Conservation (phyloP, 441 rosid species). For the Codiaeum variegatum region DNA sequence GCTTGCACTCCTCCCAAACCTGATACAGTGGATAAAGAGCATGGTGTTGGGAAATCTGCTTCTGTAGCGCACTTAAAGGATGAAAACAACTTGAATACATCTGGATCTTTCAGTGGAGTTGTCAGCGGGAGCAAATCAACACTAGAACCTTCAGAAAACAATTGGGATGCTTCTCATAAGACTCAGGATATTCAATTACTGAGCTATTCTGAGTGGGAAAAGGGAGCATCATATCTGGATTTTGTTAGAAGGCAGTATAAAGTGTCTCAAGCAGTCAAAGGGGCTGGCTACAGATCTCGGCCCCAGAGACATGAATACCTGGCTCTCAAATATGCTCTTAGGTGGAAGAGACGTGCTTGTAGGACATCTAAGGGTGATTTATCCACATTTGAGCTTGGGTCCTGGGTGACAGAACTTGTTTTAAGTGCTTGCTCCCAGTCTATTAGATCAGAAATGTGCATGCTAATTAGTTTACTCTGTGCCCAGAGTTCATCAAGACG, state of each 20-base stretch:
- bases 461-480: constrained; percentile 84
- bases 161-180: constrained; percentile 66
- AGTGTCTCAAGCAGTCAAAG: constrained; percentile 78
- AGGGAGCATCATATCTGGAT: constrained; percentile 99
- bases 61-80: constrained; percentile 57
- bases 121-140: constrained; percentile 38
- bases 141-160: constrained; percentile 60
- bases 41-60: constrained; percentile 51
- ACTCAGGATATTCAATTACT: constrained; percentile 81
- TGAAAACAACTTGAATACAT: constrained; percentile 46
- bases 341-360: constrained; percentile 83
- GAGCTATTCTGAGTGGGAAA: constrained; percentile 99
- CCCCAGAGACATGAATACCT: constrained; percentile 81
- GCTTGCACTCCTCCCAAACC: constrained; percentile 99
- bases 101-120: constrained; percentile 44
- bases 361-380: constrained; percentile 69
- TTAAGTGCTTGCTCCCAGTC: constrained; percentile 99
- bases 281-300: constrained; percentile 70
- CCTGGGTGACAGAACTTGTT: constrained; percentile 99
- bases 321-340: constrained; percentile 87
- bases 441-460: constrained; percentile 99
- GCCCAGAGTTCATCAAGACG: constrained; percentile 87
- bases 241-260: constrained; percentile 99
- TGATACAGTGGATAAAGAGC: constrained; percentile 83
- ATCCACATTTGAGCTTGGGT: constrained; percentile 88